Percentiles rank a stretch among this genome's conserved stretches.
These are phyloP conservation scores for Aspergillus ruber DNA, from an alignment of 2,329 filamentous ascomycete species.

Conservation along the genomic window DNA sequence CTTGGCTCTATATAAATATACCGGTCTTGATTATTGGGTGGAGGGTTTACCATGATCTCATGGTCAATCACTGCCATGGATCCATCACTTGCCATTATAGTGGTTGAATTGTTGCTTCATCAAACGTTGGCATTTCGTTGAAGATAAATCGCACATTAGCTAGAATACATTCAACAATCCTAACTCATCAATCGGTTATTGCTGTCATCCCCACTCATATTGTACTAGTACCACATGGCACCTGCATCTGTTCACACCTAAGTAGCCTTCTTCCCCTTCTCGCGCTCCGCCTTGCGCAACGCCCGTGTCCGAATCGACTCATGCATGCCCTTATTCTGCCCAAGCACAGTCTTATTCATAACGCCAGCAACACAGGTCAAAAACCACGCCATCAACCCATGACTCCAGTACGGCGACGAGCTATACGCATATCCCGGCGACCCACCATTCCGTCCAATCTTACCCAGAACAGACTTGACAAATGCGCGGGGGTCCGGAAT, in stretches of 20 bases:
- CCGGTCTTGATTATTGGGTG: no score
- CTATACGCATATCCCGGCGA: slow-evolving; percentile 75
- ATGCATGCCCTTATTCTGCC: slow-evolving; percentile 66
- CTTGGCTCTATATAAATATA: no score
- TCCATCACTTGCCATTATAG: no score
- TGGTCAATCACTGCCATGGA: no score
- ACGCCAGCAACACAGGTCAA: slow-evolving; percentile 57
- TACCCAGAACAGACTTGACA: slow-evolving; percentile 69
- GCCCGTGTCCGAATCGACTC: slow-evolving; percentile 74
- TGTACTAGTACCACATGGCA: not conserved
- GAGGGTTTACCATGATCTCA: no score
- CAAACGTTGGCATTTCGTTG: no score
- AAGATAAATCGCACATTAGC: no score
- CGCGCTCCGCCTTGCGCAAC: slow-evolving; percentile 74
- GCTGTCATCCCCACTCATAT: not conserved
- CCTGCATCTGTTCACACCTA: slow-evolving; percentile 10
- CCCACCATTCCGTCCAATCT: slow-evolving; percentile 71
- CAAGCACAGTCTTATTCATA: slow-evolving; percentile 52
- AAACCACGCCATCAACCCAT: slow-evolving; percentile 81
- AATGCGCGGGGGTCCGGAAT: slow-evolving; percentile 79
- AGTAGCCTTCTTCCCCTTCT: slow-evolving; percentile 53
- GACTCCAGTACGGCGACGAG: slow-evolving; percentile 88
- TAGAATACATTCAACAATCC: no score
- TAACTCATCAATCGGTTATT: not conserved
- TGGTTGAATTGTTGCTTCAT: no score